Evolutionary conservation across 192 early-diverging fungal species (phyloP), one percentile per base, ranked within the genome.

Genomic region (Coemansia sp.): DNA sequence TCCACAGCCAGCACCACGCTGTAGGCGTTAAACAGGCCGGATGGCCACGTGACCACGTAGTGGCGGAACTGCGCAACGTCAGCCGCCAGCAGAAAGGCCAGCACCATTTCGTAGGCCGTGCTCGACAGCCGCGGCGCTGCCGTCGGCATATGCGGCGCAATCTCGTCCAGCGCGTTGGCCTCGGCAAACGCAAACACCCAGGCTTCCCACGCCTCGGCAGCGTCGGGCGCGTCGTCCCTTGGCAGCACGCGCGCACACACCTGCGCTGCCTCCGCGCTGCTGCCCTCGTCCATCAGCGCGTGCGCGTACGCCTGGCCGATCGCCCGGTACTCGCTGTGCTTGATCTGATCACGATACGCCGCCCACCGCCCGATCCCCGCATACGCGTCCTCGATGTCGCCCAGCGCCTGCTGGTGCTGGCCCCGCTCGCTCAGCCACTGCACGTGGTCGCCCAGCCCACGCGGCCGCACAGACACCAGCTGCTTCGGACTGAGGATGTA

Each of bases 401-500:
- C 57, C 11, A 99, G 62, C 0, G 95, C 96, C 68, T 94, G 92
- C 15, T 83, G 87, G 64, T 94, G 97, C 42, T 84, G 68, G 23
- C 81, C 82, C 23, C 89, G 83, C 38, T 93, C 91, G n/a, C 90
- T 72, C 17, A 97, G 80, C 93, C 94, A 99, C 48, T 93, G 87
- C 48, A 99, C 87, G 64, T 96, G 96, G 75, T 99, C 97, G 34
- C 88, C 87, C 30, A 92, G 50, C 64, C 94, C 93, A n/a, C 96
- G 85, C 2, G 91, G 91, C 27, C 87, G 85, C 6, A 95, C 96
- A 5, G 91, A 81, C 20, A 99, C 86, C 27, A 98, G 85, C 79
- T 97, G 94, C 72, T 96, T 96, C 4, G 97, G 97, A 17, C 92
- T 93, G 30, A 94, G 82, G 15, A 99, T 85, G 66, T 94, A 97